Percentiles rank a stretch among this genome's conserved stretches.
Conservation (phyloP, 495 filamentous ascomycete species). For the Podospora anserina region DNA sequence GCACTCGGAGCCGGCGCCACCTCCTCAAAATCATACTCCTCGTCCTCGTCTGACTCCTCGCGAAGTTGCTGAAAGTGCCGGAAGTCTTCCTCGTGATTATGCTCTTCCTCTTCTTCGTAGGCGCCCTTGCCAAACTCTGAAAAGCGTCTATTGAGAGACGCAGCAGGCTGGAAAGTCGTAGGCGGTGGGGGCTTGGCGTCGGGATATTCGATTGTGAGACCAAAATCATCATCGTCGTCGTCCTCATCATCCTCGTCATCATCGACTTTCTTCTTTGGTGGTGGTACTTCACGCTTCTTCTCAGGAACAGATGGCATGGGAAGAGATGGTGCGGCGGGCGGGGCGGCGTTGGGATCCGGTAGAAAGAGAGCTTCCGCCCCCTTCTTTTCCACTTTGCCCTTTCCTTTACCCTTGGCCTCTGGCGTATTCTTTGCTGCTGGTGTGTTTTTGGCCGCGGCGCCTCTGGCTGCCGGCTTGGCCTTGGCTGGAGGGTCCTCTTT, state of each 20-base stretch:
- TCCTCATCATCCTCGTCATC: conserved; percentile 39
- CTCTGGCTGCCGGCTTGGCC: conserved; percentile 22
- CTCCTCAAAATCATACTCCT: conserved; percentile 12
- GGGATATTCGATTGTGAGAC: conserved; percentile 10
- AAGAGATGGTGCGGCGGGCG: conserved; percentile 6
- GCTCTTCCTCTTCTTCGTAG: background rate
- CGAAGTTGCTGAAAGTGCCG: background rate
- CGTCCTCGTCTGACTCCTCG: conserved; percentile 10
- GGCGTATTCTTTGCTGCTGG: conserved; percentile 28
- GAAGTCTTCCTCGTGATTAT: conserved; percentile 8
- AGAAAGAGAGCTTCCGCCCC: conserved; percentile 18
- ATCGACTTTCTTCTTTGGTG: conserved; percentile 28
- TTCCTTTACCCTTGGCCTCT: conserved; percentile 24
- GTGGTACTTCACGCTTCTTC: conserved; percentile 26
- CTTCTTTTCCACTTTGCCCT: background rate
- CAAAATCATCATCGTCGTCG: conserved; percentile 31
- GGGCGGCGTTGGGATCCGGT: conserved; percentile 16
- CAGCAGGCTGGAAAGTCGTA: background rate
- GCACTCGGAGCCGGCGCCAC: background rate
- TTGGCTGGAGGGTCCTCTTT: conserved; percentile 5
- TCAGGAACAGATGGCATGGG: conserved; percentile 20
- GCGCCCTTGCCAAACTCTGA: background rate
- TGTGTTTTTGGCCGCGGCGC: conserved; percentile 25
- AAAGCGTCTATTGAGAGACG: conserved; percentile 3
- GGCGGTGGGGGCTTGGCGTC: conserved; percentile 5